Evolutionary conservation across 2,329 filamentous ascomycete species (phyloP).

Genomic region (Venturia carpophila): DNA sequence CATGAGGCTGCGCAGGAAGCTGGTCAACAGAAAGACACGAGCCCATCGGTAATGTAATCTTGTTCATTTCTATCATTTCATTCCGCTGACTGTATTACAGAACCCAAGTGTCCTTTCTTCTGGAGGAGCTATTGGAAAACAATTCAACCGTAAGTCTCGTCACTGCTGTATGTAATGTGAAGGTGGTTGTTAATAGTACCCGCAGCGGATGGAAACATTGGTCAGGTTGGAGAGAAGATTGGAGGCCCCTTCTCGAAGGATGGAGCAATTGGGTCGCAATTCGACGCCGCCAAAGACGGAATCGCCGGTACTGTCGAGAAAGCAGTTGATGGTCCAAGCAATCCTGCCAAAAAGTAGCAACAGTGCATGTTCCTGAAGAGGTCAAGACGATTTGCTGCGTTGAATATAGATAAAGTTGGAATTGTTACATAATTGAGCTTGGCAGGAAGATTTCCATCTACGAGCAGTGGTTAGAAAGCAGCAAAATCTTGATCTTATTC

Average conservation of each 20-base stretch:
- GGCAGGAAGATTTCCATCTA: too few relatives aligned
- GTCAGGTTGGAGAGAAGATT: slow-evolving; percentile 43
- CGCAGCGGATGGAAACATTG: slow-evolving; percentile 40
- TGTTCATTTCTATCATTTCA: background rate
- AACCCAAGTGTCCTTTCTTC: slow-evolving; percentile 40
- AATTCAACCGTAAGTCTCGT: slow-evolving; percentile 42
- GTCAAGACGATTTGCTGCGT: too few relatives aligned
- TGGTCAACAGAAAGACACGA: background rate
- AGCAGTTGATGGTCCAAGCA: slow-evolving; percentile 36
- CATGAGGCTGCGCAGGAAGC: background rate
- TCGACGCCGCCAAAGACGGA: slow-evolving; percentile 44
- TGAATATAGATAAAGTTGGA: too few relatives aligned
- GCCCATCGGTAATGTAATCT: background rate
- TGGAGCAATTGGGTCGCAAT: slow-evolving; percentile 48
- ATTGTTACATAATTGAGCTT: too few relatives aligned
- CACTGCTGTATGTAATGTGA: background rate
- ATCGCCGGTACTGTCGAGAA: slow-evolving; percentile 48
- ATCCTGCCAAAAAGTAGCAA: slow-evolving; percentile 27
- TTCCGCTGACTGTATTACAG: background rate
- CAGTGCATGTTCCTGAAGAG: too few relatives aligned
- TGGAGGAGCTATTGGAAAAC: slow-evolving; percentile 46
- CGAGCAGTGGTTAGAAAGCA: too few relatives aligned
- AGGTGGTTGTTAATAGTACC: background rate
- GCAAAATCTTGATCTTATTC: too few relatives aligned
- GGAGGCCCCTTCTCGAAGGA: slow-evolving; percentile 46